phyloP scores from a whole-genome alignment of 192 early-diverging fungal species.

The Diversispora eburnea region DNA sequence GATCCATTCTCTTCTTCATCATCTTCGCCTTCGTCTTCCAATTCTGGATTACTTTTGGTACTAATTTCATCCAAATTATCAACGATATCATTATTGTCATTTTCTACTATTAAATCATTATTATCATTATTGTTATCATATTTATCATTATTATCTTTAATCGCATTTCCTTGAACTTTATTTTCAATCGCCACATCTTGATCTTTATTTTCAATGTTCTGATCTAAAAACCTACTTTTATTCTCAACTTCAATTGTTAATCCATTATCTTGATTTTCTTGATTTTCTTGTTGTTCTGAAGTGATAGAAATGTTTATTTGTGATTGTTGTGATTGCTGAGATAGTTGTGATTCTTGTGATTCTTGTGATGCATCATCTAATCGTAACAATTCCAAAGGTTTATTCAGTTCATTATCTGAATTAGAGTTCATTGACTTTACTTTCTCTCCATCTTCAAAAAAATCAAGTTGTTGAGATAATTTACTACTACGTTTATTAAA shows the following conservation, averaged over 20 bases:
- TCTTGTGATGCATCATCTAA: too few relatives aligned
- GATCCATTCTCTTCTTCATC: neutral
- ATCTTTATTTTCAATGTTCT: neutral
- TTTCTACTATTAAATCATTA: neutral
- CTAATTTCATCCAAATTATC: neutral
- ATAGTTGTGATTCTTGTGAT: too few relatives aligned
- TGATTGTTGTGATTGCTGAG: too few relatives aligned
- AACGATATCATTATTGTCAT: neutral
- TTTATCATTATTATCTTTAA: neutral
- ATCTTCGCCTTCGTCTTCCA: conserved; percentile 4
- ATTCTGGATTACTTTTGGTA: conserved; percentile 11
- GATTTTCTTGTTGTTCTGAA: too few relatives aligned
- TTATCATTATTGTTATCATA: neutral
- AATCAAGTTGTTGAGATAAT: neutral
- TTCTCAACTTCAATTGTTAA: too few relatives aligned
- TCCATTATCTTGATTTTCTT: too few relatives aligned
- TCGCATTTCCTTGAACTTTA: neutral
- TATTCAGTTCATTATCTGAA: too few relatives aligned
- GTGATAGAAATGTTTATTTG: too few relatives aligned
- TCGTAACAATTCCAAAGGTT: too few relatives aligned
- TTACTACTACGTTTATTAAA: neutral
- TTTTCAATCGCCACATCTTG: neutral
- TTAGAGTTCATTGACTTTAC: neutral
- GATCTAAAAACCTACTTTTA: too few relatives aligned
- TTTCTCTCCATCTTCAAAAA: neutral